Evolutionary conservation across 148 eudicot genomes (phyloP).

Genomic region (Vaccinium myrtillus): DNA sequence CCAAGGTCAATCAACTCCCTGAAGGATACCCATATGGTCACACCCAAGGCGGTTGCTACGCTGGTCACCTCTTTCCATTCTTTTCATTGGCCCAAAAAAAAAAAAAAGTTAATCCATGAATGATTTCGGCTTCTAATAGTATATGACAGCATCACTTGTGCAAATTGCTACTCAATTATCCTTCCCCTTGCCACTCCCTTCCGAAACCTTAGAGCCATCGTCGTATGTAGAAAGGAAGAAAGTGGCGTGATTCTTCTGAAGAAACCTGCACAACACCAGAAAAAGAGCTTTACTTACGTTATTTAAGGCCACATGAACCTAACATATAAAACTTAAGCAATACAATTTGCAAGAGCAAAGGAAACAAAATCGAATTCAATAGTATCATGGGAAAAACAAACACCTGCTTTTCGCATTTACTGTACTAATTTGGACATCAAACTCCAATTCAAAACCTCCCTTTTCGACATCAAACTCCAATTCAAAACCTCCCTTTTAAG

Average conservation of each 20-base stretch:
- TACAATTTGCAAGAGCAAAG: neutral
- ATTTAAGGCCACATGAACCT: neutral
- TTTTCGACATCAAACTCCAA: neutral
- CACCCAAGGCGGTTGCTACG: too few relatives aligned
- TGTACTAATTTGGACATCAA: neutral
- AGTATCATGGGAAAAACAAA: neutral
- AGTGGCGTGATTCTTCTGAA: constrained; percentile 73
- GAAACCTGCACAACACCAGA: constrained; percentile 45
- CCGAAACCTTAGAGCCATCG: constrained; percentile 42
- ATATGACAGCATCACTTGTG: constrained; percentile 4
- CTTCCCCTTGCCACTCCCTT: constrained; percentile 54
- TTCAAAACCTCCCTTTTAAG: too few relatives aligned
- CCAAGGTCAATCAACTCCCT: neutral
- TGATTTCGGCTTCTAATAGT: constrained; percentile 4
- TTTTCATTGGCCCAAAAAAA: too few relatives aligned
- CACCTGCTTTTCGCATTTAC: neutral
- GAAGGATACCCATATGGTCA: too few relatives aligned
- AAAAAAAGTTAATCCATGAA: too few relatives aligned
- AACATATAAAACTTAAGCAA: neutral
- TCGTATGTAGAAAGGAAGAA: constrained; percentile 69
- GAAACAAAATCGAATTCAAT: neutral
- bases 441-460: neutral
- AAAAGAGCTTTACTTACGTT: neutral
- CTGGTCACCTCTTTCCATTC: too few relatives aligned
- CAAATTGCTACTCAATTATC: constrained; percentile 41